Conservation (phyloP, 768 basidiomycete genomes). For the Leucogyrophana mollusca region DNA sequence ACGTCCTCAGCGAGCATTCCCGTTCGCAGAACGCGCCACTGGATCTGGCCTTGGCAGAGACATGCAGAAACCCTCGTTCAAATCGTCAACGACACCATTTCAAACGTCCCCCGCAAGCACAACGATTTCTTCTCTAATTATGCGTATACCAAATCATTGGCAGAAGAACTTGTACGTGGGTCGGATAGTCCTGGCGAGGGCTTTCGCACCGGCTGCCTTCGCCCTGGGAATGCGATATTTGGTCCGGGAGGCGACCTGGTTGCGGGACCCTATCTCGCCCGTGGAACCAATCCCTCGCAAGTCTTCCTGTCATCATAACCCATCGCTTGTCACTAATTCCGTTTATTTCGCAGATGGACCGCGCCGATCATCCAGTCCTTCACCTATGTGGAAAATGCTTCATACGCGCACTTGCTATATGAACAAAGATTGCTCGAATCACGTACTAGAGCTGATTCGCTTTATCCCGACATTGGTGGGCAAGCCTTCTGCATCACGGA, state of each 20-base stretch:
- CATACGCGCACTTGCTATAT: slow-evolving; percentile 38
- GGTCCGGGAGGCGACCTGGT: slow-evolving; percentile 41
- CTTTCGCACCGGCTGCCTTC: slow-evolving; percentile 39
- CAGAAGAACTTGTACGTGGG: slow-evolving; percentile 31
- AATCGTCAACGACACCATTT: slow-evolving; percentile 29
- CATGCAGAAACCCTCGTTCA: slow-evolving; percentile 30
- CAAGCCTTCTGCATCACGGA: slow-evolving; percentile 38
- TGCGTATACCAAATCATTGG: slow-evolving; percentile 35
- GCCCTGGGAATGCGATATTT: slow-evolving; percentile 41
- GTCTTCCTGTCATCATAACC: slow-evolving; percentile 19
- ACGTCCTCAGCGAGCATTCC: slow-evolving; percentile 39
- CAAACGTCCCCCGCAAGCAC: slow-evolving; percentile 25
- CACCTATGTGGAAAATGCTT: slow-evolving; percentile 40
- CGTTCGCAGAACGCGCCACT: slow-evolving; percentile 29
- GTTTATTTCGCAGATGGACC: neutral
- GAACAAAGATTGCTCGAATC: slow-evolving; percentile 37
- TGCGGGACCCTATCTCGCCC: slow-evolving; percentile 30
- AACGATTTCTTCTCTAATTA: slow-evolving; percentile 41
- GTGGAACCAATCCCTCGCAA: slow-evolving; percentile 33
- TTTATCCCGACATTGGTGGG: slow-evolving; percentile 36
- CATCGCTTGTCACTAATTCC: neutral
- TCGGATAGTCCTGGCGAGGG: slow-evolving; percentile 25
- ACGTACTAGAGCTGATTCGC: slow-evolving; percentile 12
- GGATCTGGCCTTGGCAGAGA: slow-evolving; percentile 37
- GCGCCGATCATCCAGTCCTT: slow-evolving; percentile 28